phyloP scores from a whole-genome alignment of 2,329 filamentous ascomycete genomes.

The Chaetomiaceae sp. region DNA sequence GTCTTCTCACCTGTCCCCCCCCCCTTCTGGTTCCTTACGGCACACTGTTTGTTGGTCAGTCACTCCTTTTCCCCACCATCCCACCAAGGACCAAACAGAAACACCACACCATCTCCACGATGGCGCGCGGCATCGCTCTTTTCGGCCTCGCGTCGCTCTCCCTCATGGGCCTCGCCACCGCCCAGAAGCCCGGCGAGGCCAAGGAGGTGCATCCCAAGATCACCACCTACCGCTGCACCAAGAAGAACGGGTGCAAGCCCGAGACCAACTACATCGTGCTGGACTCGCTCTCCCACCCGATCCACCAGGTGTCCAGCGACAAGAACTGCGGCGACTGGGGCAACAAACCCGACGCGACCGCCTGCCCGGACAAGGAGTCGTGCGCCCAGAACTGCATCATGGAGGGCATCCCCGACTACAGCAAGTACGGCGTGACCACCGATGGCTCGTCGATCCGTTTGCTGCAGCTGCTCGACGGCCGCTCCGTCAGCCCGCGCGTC shows the following conservation, averaged over 20 bases:
- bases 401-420: constrained; percentile 24
- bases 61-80: no score
- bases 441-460: constrained; percentile 39
- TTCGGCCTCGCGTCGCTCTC: constrained; percentile 11
- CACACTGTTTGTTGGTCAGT: no score
- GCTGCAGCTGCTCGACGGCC: constrained; percentile 28
- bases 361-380: constrained; percentile 30
- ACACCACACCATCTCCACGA: constrained; percentile 5
- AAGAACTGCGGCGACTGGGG: constrained; percentile 22
- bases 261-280: constrained; percentile 47
- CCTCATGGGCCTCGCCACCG: constrained; percentile 12
- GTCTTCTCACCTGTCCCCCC: no score
- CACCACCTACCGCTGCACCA: constrained; percentile 47
- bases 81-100: background rate
- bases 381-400: constrained; percentile 26
- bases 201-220: constrained; percentile 45
- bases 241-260: constrained; percentile 41
- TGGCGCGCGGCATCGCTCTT: constrained; percentile 12
- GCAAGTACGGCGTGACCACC: constrained; percentile 28
- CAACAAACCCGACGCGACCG: constrained; percentile 14
- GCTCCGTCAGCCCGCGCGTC: constrained; percentile 37
- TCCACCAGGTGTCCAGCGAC: constrained; percentile 17
- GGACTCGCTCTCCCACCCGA: constrained; percentile 34
- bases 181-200: constrained; percentile 15
- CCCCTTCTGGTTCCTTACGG: no score